These are phyloP conservation scores for Cutaneotrichosporon daszewskae DNA, from an alignment of 1,284 basidiomycete species.

Conservation along the genomic window DNA sequence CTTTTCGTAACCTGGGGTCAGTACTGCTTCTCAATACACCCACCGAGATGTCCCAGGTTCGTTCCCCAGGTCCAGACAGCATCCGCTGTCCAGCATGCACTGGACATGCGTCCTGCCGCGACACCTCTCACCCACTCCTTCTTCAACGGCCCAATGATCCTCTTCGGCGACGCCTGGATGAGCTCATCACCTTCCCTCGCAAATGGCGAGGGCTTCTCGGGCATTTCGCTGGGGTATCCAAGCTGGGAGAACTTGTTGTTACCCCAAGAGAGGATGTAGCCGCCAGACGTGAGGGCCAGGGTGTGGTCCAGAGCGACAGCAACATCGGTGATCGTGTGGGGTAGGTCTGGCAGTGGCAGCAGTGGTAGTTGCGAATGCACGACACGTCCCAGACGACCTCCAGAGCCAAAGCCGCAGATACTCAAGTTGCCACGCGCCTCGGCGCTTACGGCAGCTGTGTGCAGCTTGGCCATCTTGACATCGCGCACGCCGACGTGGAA, in stretches of 20 bases:
- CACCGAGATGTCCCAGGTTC: conserved; percentile 88
- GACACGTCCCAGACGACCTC: conserved; percentile 69
- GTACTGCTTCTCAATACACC: too few species aligned
- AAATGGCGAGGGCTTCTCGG: conserved; percentile 32
- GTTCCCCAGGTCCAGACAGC: conserved; percentile 95
- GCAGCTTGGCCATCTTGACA: conserved; percentile 73
- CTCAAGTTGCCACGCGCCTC: conserved; percentile 69
- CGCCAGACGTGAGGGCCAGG: conserved; percentile 69
- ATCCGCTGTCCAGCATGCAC: conserved; percentile 78
- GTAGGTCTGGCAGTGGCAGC: conserved; percentile 60
- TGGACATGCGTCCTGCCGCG: conserved; percentile 80
- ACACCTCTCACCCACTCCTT: conserved; percentile 75
- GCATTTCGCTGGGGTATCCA: conserved; percentile 73
- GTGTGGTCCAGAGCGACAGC: conserved; percentile 94
- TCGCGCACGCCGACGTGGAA: conserved; percentile 58
- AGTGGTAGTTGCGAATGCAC: conserved; percentile 73
- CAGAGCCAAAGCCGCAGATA: conserved; percentile 78
- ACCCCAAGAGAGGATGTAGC: conserved; percentile 87
- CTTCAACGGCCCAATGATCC: conserved; percentile 70
- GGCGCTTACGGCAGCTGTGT: conserved; percentile 71
- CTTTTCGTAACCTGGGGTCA: conserved; percentile 68
- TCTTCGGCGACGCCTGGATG: conserved; percentile 70
- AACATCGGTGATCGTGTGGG: conserved; percentile 57
- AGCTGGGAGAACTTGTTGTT: conserved; percentile 80
- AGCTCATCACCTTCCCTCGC: conserved; percentile 50